phyloP scores from a whole-genome alignment of 2,329 filamentous ascomycete species.

The Cercospora berteroae region DNA sequence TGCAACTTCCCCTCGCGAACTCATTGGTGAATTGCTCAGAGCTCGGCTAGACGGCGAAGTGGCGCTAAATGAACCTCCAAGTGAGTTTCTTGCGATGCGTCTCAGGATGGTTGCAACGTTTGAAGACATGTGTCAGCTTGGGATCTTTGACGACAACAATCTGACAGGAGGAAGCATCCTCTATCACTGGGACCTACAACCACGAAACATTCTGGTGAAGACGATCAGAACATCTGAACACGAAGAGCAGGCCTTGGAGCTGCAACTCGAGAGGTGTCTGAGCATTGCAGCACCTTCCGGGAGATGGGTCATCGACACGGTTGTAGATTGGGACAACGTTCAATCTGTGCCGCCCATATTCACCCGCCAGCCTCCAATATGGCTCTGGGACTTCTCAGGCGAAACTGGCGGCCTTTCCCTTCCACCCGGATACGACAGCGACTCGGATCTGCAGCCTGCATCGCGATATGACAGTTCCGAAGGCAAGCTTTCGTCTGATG shows the following conservation, averaged over 20 bases:
- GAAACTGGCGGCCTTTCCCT: neutral
- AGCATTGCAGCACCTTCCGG: neutral
- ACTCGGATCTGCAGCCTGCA: neutral
- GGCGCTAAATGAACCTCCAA: neutral
- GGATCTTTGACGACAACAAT: neutral
- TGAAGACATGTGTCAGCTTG: neutral
- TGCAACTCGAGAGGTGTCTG: neutral
- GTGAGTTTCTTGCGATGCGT: neutral
- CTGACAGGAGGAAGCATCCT: neutral
- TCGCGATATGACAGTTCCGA: neutral
- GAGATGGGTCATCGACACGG: neutral
- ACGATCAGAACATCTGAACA: neutral
- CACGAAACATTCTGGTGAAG: neutral
- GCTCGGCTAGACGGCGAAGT: neutral
- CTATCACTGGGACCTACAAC: neutral
- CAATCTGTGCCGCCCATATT: neutral
- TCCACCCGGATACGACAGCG: neutral
- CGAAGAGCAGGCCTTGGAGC: neutral
- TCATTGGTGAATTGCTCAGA: neutral
- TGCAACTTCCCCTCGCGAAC: neutral
- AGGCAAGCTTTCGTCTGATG: neutral
- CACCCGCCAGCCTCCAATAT: neutral
- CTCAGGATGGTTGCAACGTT: neutral
- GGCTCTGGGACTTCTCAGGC: neutral
- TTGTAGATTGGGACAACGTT: neutral